Evolutionary conservation across 345 rosid genomes (phyloP).

Genomic region (Camelina laxa): DNA sequence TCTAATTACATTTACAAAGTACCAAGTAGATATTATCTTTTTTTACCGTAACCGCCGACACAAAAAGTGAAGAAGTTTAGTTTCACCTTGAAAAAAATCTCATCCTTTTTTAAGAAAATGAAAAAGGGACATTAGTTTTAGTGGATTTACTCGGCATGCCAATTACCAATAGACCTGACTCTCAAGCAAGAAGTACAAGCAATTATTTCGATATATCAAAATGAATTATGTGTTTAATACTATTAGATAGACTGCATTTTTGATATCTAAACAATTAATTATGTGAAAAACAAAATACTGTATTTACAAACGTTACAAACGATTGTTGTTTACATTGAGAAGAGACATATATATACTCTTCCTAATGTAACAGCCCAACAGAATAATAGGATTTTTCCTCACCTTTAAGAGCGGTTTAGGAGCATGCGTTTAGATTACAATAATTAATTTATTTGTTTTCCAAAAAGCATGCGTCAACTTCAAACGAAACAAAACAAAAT

Average conservation of each 20-base stretch:
- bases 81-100: slow-evolving; percentile 1
- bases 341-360: slow-evolving; percentile 13
- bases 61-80: not conserved
- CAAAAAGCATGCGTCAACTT: slow-evolving; percentile 41
- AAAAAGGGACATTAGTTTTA: not conserved
- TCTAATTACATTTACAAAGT: slow-evolving; percentile 1
- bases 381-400: slow-evolving; percentile 12
- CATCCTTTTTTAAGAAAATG: not conserved
- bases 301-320: not conserved
- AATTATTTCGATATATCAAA: not conserved
- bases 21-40: not conserved
- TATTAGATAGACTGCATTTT: not conserved
- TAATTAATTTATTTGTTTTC: slow-evolving; percentile 3
- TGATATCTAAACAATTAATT: not conserved
- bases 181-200: not conserved
- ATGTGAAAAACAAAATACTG: not conserved
- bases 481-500: not conserved
- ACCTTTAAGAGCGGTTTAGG: slow-evolving; percentile 26
- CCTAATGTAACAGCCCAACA: slow-evolving; percentile 26
- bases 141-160: slow-evolving; percentile 14
- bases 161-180: slow-evolving; percentile 13
- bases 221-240: not conserved
- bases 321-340: not conserved
- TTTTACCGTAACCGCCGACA: slow-evolving; percentile 30
- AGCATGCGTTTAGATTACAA: slow-evolving; percentile 37